Percentiles rank a stretch among this genome's conserved stretches.
Conservation (phyloP, 768 basidiomycete species). For the Lactarius deliciosus region DNA sequence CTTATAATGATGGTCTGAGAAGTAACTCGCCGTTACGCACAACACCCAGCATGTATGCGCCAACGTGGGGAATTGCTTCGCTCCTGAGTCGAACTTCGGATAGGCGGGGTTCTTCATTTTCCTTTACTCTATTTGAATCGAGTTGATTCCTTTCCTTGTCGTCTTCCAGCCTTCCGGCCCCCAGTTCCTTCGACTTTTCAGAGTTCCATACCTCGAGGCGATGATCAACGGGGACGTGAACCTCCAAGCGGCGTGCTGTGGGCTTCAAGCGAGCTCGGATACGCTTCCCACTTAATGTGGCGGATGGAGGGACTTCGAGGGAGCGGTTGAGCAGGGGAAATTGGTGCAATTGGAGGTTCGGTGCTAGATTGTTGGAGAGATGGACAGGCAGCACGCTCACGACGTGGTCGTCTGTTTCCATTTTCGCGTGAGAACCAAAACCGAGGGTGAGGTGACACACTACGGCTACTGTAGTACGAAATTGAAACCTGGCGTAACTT, state of each 20-base stretch:
- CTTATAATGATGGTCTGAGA: slow-evolving; percentile 3
- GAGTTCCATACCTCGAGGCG: slow-evolving; percentile 78
- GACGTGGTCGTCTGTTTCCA: slow-evolving; percentile 54
- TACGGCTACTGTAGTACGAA: too few species aligned
- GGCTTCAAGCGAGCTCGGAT: slow-evolving; percentile 75
- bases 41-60: slow-evolving; percentile 73
- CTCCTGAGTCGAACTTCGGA: slow-evolving; percentile 70
- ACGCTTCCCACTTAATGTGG: slow-evolving; percentile 67
- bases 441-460: too few species aligned
- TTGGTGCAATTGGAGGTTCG: slow-evolving; percentile 76
- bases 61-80: slow-evolving; percentile 64
- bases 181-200: slow-evolving; percentile 67
- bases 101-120: slow-evolving; percentile 47
- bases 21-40: slow-evolving; percentile 60
- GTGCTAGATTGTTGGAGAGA: slow-evolving; percentile 58
- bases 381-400: slow-evolving; percentile 71
- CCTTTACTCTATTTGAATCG: slow-evolving; percentile 34
- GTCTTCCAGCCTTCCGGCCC: slow-evolving; percentile 64
- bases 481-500: too few species aligned
- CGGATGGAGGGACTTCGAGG: slow-evolving; percentile 75
- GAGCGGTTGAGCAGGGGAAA: slow-evolving; percentile 75
- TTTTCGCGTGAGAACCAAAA: slow-evolving; percentile 5
- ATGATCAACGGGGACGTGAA: slow-evolving; percentile 80
- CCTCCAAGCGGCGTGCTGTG: slow-evolving; percentile 58
- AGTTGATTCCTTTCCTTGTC: slow-evolving; percentile 79